Evolutionary conservation across 495 filamentous ascomycete genomes (phyloP), one percentile per base, ranked within the genome.

Genomic region (Neurospora sp.): DNA sequence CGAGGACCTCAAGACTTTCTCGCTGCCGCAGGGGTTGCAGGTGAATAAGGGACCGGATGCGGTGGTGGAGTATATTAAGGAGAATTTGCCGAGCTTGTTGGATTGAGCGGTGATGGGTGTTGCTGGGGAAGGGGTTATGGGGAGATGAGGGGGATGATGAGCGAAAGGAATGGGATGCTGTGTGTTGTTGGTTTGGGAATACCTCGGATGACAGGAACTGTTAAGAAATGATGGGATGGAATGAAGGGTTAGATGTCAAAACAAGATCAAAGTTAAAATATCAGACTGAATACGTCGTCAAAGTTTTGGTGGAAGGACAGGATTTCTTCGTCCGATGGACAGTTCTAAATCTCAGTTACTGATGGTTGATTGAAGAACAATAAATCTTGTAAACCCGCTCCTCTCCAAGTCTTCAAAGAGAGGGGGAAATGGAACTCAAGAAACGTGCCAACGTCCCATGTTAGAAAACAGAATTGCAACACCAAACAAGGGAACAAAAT

Each of bases 11-110:
- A 78, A 86, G 79, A 85, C 87, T 23, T 86, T 89, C 77, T 89
- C 89, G 5, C 85, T 91, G 62, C 90, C 90, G 10, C 84, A 88
- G 66, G 90, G 90, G 3, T 78, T 92, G 77, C 90, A 91, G 79
- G 88, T 89, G 27, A 84, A 90, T 77, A 86, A 83, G 66, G 90
- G 90, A 4, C 89, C 90, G 2, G 90, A 91, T 79, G 90, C 87
- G 9, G 85, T 91, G 73, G 88, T 92, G 10, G 89, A 91, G 79
- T 89, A 88, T 78, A 82, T 92, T 71, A 80, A 85, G 75, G 88
- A 88, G 82, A 84, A 90, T 72, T 82, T 90, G 39, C 88, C 89
- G 1, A 74, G 71, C 18, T 75, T 91, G 72, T 77, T 91, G 74
- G 86, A 23, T 11, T 78, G 35, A 74, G 8, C n/a, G 7, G 14